Conservation (phyloP, 345 rosid genomes). For the Pugionium dolabratum region DNA sequence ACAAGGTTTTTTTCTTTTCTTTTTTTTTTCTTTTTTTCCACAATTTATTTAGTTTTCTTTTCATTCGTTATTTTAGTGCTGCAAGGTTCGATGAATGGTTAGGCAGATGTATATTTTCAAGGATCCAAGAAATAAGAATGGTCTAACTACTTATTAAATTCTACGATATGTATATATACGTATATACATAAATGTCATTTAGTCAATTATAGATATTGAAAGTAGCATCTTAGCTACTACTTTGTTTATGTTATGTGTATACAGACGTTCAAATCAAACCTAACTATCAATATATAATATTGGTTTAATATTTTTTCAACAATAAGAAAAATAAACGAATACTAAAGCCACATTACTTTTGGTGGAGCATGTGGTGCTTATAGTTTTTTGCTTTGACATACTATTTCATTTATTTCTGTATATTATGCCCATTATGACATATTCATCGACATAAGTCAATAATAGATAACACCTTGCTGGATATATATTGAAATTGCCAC, state of each 20-base stretch:
- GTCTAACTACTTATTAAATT: constrained; percentile 8
- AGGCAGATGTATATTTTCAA: constrained; percentile 6
- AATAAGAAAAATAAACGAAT: neutral
- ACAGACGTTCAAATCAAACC: constrained; percentile 8
- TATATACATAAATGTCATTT: constrained; percentile 1
- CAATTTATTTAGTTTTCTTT: neutral
- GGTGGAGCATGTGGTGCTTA: neutral
- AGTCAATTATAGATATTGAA: constrained; percentile 17
- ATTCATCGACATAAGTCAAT: neutral
- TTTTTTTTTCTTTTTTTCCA: too few species aligned
- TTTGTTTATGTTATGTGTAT: constrained; percentile 22
- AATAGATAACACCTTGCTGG: neutral
- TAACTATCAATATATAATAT: constrained; percentile 1
- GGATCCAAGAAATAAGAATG: constrained; percentile 9
- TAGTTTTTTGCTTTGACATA: neutral
- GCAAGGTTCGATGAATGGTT: constrained; percentile 22
- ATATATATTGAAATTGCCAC: too few species aligned
- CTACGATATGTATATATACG: neutral
- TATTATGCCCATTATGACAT: neutral
- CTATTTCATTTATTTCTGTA: neutral
- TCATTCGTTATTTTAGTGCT: neutral
- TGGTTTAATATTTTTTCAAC: neutral
- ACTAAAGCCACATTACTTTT: neutral
- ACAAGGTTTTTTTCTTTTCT: too few species aligned
- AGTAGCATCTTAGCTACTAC: constrained; percentile 23